These are phyloP conservation scores for Chondrus crispus DNA, from an alignment of 23 red algal genomes.

Conservation along the genomic window DNA sequence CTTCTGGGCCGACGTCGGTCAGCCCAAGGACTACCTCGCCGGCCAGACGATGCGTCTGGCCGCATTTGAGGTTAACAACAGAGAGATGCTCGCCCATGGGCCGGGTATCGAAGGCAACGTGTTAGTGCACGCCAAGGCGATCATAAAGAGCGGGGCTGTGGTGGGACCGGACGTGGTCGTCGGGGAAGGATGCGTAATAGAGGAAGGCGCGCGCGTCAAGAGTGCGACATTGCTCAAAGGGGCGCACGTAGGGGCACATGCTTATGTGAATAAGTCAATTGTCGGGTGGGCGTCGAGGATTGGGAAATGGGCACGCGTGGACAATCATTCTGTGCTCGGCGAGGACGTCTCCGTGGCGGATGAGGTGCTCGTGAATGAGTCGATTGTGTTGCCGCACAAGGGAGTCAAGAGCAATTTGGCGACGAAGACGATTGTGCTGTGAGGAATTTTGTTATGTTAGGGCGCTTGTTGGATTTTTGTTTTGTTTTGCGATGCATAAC, in stretches of 20 bases:
- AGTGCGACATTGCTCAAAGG: constrained; percentile 63
- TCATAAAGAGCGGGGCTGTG: constrained; percentile 60
- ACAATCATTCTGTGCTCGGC: constrained; percentile 83
- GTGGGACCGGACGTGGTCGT: constrained; percentile 97
- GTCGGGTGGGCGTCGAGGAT: constrained; percentile 88
- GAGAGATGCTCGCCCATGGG: constrained; percentile 55
- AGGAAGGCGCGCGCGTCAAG: constrained; percentile 81
- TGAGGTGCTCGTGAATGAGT: constrained; percentile 85
- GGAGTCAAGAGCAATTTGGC: constrained; percentile 75
- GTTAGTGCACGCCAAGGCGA: constrained; percentile 72
- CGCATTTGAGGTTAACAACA: constrained; percentile 14
- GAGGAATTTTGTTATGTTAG: not conserved
- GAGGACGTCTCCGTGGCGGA: constrained; percentile 90
- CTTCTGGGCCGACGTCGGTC: constrained; percentile 97
- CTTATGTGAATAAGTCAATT: constrained; percentile 78
- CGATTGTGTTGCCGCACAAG: constrained; percentile 93
- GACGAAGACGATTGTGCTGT: constrained; percentile 80
- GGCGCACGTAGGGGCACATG: constrained; percentile 51
- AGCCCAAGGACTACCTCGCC: constrained; percentile 90
- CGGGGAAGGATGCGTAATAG: constrained; percentile 81
- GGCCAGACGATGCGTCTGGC: constrained; percentile 71
- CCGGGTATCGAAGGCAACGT: constrained; percentile 84
- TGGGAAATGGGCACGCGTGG: constrained; percentile 89
- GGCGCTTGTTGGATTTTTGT: not conserved
- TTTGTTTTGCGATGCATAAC: too few species aligned